A percentile compares a stretch with the other conserved stretches of the same genome.
These are phyloP conservation scores for Kurtzmaniella quercitrusa DNA, from an alignment of 1,139 yeast genomes.

Conservation along the genomic window DNA sequence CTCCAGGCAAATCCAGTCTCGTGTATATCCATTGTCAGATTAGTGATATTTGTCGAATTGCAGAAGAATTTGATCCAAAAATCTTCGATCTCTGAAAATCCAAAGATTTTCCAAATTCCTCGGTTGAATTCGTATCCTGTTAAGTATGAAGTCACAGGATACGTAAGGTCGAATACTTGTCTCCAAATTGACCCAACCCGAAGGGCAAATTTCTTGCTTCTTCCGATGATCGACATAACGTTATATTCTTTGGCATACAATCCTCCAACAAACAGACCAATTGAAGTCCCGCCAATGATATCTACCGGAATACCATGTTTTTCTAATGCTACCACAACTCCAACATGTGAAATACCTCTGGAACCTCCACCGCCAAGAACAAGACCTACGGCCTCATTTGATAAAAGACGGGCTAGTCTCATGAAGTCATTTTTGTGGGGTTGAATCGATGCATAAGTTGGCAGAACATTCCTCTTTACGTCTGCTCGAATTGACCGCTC, in stretches of 20 bases:
- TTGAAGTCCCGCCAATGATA: constrained; percentile 92
- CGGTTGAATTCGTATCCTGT: constrained; percentile 97
- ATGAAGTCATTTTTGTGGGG: constrained; percentile 83
- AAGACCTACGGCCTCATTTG: constrained; percentile 91
- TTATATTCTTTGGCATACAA: constrained; percentile 90
- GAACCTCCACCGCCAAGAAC: constrained; percentile 99
- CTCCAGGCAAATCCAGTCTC: constrained; percentile 94
- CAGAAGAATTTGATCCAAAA: constrained; percentile 89
- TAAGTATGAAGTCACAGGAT: constrained; percentile 90
- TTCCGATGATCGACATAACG: constrained; percentile 83
- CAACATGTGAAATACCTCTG: constrained; percentile 88
- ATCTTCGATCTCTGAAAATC: constrained; percentile 89
- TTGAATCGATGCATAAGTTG: constrained; percentile 42
- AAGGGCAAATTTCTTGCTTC: constrained; percentile 82
- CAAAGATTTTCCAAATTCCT: constrained; percentile 94
- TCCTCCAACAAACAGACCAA: constrained; percentile 95
- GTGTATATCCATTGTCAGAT: constrained; percentile 93
- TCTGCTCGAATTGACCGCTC: constrained; percentile 8
- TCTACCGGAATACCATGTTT: constrained; percentile 93
- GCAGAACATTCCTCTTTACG: constrained; percentile 8
- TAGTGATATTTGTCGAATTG: constrained; percentile 94
- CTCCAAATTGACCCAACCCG: constrained; percentile 87
- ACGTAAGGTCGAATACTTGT: constrained; percentile 74
- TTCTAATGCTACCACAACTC: constrained; percentile 89
- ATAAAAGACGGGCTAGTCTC: constrained; percentile 80